A percentile compares a stretch with the other conserved stretches of the same genome.
Evolutionary conservation across 129 eudicot genomes (phyloP).

Genomic region (Chrysanthemum makinoi): DNA sequence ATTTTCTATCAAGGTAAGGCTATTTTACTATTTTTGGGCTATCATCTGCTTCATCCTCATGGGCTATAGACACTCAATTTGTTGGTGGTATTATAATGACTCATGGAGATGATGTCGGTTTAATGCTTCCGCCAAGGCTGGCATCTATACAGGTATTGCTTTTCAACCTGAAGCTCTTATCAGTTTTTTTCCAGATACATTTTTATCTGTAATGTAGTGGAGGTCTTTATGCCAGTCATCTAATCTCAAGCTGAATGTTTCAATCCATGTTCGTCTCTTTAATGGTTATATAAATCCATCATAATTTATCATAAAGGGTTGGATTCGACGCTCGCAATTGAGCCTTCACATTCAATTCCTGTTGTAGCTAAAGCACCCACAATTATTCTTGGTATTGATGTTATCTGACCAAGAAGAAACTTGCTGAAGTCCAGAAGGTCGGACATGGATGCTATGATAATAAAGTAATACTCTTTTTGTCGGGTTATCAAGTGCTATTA

Average conservation of each 20-base stretch:
- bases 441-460: too few species aligned
- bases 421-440: too few species aligned
- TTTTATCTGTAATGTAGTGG: constrained; percentile 1
- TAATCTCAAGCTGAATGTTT: too few species aligned
- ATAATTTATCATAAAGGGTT: too few species aligned
- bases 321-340: constrained; percentile 58
- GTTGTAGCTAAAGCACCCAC: constrained; percentile 70
- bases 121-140: constrained; percentile 87
- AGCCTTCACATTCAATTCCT: constrained; percentile 56
- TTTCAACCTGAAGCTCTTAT: background rate
- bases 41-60: constrained; percentile 40
- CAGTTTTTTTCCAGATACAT: background rate
- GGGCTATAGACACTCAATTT: constrained; percentile 96
- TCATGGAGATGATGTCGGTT: constrained; percentile 89
- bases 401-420: too few species aligned
- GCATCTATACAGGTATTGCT: constrained; percentile 49
- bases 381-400: constrained; percentile 86
- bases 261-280: too few species aligned
- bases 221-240: too few species aligned
- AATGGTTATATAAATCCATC: too few species aligned
- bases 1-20: too few species aligned
- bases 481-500: too few species aligned
- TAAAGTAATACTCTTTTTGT: too few species aligned
- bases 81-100: constrained; percentile 98
- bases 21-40: too few species aligned